These are phyloP conservation scores for Actinidia chinensis DNA, from an alignment of 179 eudicot genomes.

Conservation along the genomic window DNA sequence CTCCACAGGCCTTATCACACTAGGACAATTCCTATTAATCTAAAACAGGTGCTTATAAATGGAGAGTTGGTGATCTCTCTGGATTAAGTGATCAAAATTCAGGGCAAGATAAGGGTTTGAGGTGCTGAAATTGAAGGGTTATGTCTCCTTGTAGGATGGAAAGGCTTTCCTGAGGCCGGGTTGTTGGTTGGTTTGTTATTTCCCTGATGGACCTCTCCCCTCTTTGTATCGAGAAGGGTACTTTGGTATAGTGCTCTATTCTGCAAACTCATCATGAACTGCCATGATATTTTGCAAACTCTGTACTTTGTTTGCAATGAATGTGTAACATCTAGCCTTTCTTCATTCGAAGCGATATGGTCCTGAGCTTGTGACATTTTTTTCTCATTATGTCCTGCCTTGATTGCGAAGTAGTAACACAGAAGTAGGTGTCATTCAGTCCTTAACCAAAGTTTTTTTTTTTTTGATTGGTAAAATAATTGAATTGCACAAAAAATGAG, in stretches of 20 bases:
- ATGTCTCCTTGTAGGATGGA: constrained; percentile 63
- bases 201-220: constrained; percentile 99
- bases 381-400: background rate
- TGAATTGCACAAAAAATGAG: too few species aligned
- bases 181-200: too few species aligned
- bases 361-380: constrained; percentile 1
- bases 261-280: background rate
- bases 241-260: constrained; percentile 1
- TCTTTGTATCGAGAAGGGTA: constrained; percentile 97
- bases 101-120: background rate
- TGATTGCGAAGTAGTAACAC: too few species aligned
- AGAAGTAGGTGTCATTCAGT: too few species aligned
- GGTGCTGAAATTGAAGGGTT: background rate
- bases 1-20: constrained; percentile 83
- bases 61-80: background rate
- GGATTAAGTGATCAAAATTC: background rate
- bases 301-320: background rate
- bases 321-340: background rate
- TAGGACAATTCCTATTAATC: constrained; percentile 86
- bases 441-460: too few species aligned
- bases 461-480: too few species aligned
- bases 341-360: background rate
- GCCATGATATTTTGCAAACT: background rate
- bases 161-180: constrained; percentile 95
- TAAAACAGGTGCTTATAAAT: constrained; percentile 76